phyloP scores from a whole-genome alignment of 1,284 basidiomycete species.

The Mrakiaceae sp. region DNA sequence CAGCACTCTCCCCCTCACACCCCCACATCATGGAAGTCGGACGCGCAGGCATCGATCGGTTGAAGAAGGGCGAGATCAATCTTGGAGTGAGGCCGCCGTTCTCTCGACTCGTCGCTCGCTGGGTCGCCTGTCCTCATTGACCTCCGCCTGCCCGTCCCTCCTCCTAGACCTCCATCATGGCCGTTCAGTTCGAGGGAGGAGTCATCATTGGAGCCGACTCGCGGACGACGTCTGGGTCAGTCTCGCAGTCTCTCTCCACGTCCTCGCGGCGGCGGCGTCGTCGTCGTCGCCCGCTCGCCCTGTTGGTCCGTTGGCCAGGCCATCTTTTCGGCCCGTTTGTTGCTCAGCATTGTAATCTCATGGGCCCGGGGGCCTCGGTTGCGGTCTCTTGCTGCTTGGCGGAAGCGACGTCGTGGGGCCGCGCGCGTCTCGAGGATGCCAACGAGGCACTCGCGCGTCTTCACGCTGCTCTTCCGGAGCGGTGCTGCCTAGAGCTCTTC shows the following conservation, averaged over 20 bases:
- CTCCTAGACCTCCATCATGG: conserved; percentile 93
- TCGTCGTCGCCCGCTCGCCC: background rate
- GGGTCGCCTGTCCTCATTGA: background rate
- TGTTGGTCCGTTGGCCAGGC: background rate
- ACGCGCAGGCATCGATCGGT: conserved; percentile 48
- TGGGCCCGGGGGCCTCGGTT: no score
- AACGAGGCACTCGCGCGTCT: no score
- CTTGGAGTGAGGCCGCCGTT: conserved; percentile 57
- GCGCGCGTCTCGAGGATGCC: no score
- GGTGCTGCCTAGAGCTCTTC: no score
- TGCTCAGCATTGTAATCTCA: no score
- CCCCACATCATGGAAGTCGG: conserved; percentile 50
- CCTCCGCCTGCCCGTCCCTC: background rate
- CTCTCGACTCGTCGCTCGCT: background rate
- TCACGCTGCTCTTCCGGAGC: no score
- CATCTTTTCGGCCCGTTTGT: no score
- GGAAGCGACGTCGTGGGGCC: no score
- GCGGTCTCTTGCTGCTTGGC: no score
- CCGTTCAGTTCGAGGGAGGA: conserved; percentile 88
- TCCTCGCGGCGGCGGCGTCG: background rate
- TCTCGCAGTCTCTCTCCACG: background rate
- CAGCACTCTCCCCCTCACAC: conserved; percentile 2
- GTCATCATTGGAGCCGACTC: conserved; percentile 96
- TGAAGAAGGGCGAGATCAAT: conserved; percentile 88
- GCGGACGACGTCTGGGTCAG: conserved; percentile 77